Evolutionary conservation across 1,139 yeast genomes (phyloP).

Genomic region (Taphrina sp.): DNA sequence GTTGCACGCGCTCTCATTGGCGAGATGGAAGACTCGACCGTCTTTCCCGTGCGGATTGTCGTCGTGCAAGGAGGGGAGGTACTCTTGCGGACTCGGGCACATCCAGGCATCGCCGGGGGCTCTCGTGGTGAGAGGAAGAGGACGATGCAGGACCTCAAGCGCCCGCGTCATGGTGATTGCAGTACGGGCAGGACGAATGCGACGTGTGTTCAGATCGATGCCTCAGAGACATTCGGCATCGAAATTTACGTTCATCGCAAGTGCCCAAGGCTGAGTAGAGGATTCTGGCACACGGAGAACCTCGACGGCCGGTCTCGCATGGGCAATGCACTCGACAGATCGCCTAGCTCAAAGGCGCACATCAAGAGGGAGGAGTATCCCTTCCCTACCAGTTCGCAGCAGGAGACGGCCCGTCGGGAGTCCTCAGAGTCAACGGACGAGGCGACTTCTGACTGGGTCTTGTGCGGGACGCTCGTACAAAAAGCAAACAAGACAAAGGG

Average conservation of each 20-base stretch:
- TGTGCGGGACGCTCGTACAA: constrained; percentile 1
- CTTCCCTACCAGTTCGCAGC: neutral
- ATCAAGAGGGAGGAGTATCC: neutral
- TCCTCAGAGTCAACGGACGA: neutral
- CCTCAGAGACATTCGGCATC: constrained; percentile 3
- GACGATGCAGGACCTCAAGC: no score
- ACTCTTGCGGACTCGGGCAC: no score
- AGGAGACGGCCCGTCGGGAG: neutral
- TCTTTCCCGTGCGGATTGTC: no score
- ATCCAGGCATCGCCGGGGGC: no score
- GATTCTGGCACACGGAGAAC: constrained; percentile 23
- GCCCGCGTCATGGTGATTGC: no score
- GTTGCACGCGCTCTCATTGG: no score
- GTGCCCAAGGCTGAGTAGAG: constrained; percentile 3
- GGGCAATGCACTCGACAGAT: constrained; percentile 19
- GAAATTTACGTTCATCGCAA: neutral
- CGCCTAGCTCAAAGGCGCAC: no score
- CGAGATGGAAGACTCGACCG: no score
- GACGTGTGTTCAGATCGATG: no score
- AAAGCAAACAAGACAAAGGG: neutral
- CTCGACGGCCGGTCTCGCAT: constrained; percentile 9
- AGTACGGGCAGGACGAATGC: no score
- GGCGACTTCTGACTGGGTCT: neutral
- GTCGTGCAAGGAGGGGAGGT: no score
- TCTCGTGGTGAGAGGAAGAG: no score